Evolutionary conservation across 768 basidiomycete genomes (phyloP), one percentile per base, ranked within the genome.

Genomic region (Pulveroboletus sp.): DNA sequence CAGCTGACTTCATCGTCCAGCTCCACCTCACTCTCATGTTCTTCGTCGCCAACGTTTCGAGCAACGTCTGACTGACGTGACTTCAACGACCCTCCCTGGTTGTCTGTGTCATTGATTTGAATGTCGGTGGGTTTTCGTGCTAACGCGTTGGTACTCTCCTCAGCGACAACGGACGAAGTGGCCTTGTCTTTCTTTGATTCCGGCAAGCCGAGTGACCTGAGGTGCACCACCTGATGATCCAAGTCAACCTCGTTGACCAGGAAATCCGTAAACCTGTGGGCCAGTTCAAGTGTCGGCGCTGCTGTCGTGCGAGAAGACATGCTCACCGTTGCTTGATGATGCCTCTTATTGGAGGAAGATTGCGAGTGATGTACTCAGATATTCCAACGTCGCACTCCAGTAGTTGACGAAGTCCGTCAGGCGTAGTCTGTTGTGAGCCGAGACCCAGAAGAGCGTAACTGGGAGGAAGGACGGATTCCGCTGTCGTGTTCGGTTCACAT

Each of bases 281-380:
- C 6, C 24, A 44, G 31, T 44, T 50, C 17, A n/a, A 46, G 33
- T 17, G 38, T 45, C 39, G 27, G 21, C 12, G 18, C 12, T 31
- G 28, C 14, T 3, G 27, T 31, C 11, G 18, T 11, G 8, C 30
- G 24, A 28, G 15, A 17, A 50, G 28, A 37, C 31, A 17, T 11
- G 63, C 78, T 54, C 50, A 93, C 94, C 95, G 78, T 72, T 98
- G 95, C 70, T 98, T 98, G 68, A 98, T 97, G 61, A 98, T 95
- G 5, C 91, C 95, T 45, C 85, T 79, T 56, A 98, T 83, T 62
- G 80, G 80, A 4, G 83, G 77, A 21, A 87, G 78, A 51, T 80
- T 80, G 10, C 74, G 74, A 17, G 80, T 79, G 55, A 93, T 79
- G 66, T 93, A 95, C 64, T 91, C 85, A 5, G 89, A 86, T 37